A percentile compares a stretch with the other conserved stretches of the same genome.
Evolutionary conservation across 106 monocot genomes (phyloP).

Genomic region (Phalaenopsis equestris): DNA sequence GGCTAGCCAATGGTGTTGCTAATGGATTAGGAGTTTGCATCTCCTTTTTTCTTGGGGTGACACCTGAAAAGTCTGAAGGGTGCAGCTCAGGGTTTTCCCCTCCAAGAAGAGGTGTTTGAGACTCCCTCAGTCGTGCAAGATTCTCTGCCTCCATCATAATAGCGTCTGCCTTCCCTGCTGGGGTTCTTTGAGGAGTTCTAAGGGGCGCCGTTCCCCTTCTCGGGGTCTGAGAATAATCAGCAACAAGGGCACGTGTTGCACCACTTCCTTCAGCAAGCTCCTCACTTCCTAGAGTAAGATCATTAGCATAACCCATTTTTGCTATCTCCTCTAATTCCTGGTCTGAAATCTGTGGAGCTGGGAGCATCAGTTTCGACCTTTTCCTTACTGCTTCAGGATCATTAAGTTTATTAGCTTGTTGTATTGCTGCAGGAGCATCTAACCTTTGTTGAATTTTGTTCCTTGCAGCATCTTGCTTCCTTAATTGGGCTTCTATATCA

Average conservation of each 20-base stretch:
- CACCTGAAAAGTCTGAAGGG: slow-evolving; percentile 94
- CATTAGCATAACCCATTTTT: slow-evolving; percentile 88
- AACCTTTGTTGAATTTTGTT: slow-evolving; percentile 91
- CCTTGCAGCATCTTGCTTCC: slow-evolving; percentile 91
- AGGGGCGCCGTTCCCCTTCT: slow-evolving; percentile 59
- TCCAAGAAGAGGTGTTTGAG: slow-evolving; percentile 94
- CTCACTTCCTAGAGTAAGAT: slow-evolving; percentile 53
- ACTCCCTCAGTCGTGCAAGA: slow-evolving; percentile 86
- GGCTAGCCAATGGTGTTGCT: slow-evolving; percentile 78
- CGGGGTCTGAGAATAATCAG: slow-evolving; percentile 93
- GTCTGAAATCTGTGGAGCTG: slow-evolving; percentile 91
- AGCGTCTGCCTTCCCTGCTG: slow-evolving; percentile 74
- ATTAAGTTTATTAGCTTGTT: slow-evolving; percentile 93
- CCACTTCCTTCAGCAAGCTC: slow-evolving; percentile 70
- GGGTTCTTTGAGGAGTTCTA: slow-evolving; percentile 92
- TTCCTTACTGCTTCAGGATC: slow-evolving; percentile 94
- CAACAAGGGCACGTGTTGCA: slow-evolving; percentile 81
- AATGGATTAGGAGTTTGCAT: slow-evolving; percentile 93
- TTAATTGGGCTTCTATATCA: slow-evolving; percentile 80
- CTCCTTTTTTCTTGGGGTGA: slow-evolving; percentile 89
- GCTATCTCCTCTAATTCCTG: slow-evolving; percentile 94
- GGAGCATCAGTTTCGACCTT: slow-evolving; percentile 91
- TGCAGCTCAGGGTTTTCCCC: slow-evolving; percentile 95
- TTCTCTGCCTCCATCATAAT: slow-evolving; percentile 99
- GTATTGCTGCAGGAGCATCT: slow-evolving; percentile 87